phyloP scores from a whole-genome alignment of 1,139 yeast genomes.

The Protomyces gravidus region DNA sequence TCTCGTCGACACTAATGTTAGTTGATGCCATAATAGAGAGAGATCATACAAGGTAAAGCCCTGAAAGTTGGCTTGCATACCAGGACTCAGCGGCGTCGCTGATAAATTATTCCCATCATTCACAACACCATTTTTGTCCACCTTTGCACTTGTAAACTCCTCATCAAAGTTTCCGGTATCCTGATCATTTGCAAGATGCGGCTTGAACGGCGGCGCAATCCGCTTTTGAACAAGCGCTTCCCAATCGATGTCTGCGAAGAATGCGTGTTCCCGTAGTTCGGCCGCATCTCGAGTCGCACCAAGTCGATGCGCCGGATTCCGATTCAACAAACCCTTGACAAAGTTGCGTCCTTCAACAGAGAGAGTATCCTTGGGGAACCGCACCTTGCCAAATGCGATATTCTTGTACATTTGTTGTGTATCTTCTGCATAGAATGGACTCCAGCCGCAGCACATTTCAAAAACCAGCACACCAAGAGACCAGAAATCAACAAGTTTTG shows the following conservation, averaged over 20 bases:
- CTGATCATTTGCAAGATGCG: conserved; percentile 81
- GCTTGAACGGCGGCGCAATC: conserved; percentile 96
- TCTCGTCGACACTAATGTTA: conserved; percentile 26
- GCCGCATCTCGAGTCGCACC: conserved; percentile 90
- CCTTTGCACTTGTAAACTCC: conserved; percentile 88
- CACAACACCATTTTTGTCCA: conserved; percentile 49
- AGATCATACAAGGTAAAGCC: conserved; percentile 45
- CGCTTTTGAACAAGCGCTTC: conserved; percentile 66
- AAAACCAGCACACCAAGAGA: conserved; percentile 86
- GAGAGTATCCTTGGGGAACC: conserved; percentile 91
- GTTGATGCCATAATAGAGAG: neutral
- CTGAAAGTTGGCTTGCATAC: conserved; percentile 89
- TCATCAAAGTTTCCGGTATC: conserved; percentile 97
- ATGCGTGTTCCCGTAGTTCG: conserved; percentile 85
- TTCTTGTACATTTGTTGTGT: conserved; percentile 98
- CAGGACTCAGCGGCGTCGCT: conserved; percentile 85
- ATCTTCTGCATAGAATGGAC: conserved; percentile 96
- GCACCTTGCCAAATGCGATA: conserved; percentile 94
- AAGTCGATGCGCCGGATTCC: conserved; percentile 90
- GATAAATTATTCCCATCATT: conserved; percentile 52
- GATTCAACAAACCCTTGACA: conserved; percentile 86
- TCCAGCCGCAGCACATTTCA: conserved; percentile 99
- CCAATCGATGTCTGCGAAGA: conserved; percentile 90
- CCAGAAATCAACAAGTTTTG: conserved; percentile 97
- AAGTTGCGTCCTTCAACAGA: conserved; percentile 89